Evolutionary conservation across 306 rosid species (phyloP).

Genomic region (Rubus idaeus): DNA sequence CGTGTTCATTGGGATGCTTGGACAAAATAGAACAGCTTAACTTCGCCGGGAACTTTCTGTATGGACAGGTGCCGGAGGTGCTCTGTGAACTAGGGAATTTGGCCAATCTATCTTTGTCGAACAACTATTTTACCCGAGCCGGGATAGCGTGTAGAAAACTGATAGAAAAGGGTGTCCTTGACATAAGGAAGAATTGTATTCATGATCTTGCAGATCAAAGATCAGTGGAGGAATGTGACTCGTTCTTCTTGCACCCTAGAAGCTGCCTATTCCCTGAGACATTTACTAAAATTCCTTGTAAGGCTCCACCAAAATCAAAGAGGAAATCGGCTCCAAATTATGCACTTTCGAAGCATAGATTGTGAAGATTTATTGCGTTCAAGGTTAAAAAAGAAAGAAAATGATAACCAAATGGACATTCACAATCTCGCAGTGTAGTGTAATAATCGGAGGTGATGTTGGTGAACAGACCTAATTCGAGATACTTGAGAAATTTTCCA

Average conservation of each 20-base stretch:
- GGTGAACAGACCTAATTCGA: too few relatives aligned
- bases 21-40: constrained; percentile 39
- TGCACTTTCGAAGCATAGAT: background rate
- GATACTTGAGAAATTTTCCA: background rate
- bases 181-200: constrained; percentile 44
- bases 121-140: constrained; percentile 35
- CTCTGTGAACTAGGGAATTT: constrained; percentile 34
- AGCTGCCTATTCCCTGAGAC: constrained; percentile 26
- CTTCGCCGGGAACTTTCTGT: constrained; percentile 42
- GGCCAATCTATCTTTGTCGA: constrained; percentile 39
- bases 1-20: constrained; percentile 44
- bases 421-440: background rate
- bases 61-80: constrained; percentile 43
- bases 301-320: constrained; percentile 8
- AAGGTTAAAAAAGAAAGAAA: background rate
- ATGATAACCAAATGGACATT: background rate
- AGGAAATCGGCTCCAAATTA: background rate
- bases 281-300: constrained; percentile 36
- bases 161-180: constrained; percentile 39
- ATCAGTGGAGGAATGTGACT: constrained; percentile 28
- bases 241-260: constrained; percentile 22
- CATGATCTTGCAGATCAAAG: constrained; percentile 38
- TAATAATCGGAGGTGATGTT: background rate
- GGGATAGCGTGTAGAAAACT: constrained; percentile 38
- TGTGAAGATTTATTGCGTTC: background rate